Base-by-base conservation (phyloP, 129 eudicot species). In the Rutidosis leptorrhynchoides region DNA sequence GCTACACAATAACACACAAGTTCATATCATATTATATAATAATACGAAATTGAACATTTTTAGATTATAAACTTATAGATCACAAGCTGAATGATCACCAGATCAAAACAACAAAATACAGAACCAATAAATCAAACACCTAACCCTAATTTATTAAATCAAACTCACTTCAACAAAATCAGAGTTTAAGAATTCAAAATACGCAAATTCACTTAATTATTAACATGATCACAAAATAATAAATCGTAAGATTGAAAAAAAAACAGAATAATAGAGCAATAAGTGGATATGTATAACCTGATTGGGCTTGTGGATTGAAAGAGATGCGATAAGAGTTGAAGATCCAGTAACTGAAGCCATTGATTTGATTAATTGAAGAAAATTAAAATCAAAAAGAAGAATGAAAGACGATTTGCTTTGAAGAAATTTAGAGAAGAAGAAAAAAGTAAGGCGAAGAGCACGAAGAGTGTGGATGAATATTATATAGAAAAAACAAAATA, bases 311-410 rank as follows among this genome's bases (percentile, higher is more conserved):
- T 78, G 67, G 68, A 58, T 73, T 23, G 85, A 74, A 43, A 80
- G 74, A 54, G 87, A 59, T 4, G 87, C 72, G 51, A 77, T 52
- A 21, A 83, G 67, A 59, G 76, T 14, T n/a, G 77, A 65, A 22
- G 89, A 83, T 75, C 80, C 89, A 4, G 85, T 53, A 49, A 85
- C 5, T 51, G 92, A 80, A 49, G 93, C 96, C 96, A 89, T 89
- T 68, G 83, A 73, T 49, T 40, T 40, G 46, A 40, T 40, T 40
- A 73, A 82, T 33, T 71, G 46, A 43, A 6, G 54, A 57, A 78
- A 62, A 21, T 35, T 62, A 66, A 22, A 60, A 73, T 79, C 72
- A 73, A 71, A 73, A 49, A 19, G 46, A 49, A 6, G 57, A 70
- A 32, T 33, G 43, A 33, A 46, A 10, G 68, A 20, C 53, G 55